Percentiles rank a stretch among this genome's conserved stretches.
phyloP scores from a whole-genome alignment of 495 filamentous ascomycete species.

The Aspergillus sclerotioniger region DNA sequence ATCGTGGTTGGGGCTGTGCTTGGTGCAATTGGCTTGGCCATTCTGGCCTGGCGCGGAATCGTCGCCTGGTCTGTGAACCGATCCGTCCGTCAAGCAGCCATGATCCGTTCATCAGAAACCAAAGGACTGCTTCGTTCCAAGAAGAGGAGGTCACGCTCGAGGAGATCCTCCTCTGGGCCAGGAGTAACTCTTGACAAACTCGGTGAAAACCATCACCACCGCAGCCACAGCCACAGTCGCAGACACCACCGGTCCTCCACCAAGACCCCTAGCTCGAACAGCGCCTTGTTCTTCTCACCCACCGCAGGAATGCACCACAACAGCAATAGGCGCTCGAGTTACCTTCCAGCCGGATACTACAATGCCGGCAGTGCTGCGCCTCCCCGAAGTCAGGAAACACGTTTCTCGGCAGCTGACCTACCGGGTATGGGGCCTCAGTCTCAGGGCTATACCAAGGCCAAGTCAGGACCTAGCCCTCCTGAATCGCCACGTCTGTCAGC shows the following conservation, averaged over 20 bases:
- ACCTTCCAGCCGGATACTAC: constrained; percentile 92
- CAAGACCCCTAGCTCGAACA: constrained; percentile 49
- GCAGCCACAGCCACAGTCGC: constrained; percentile 41
- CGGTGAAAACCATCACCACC: constrained; percentile 19
- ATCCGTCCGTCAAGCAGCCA: constrained; percentile 74
- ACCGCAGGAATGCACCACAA: constrained; percentile 61
- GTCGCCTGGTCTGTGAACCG: constrained; percentile 92
- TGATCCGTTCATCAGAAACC: constrained; percentile 66
- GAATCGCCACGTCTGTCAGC: constrained; percentile 58
- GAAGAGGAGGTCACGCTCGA: constrained; percentile 35
- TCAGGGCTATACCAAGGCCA: constrained; percentile 38
- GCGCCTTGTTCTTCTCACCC: constrained; percentile 88
- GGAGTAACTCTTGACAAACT: constrained; percentile 56
- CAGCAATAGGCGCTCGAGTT: constrained; percentile 61
- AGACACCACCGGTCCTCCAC: constrained; percentile 27
- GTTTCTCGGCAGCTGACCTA: constrained; percentile 14
- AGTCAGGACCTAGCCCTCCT: constrained; percentile 58
- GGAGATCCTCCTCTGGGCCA: constrained; percentile 11
- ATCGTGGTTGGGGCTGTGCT: constrained; percentile 88
- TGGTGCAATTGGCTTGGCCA: constrained; percentile 72
- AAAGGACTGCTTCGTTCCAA: constrained; percentile 62
- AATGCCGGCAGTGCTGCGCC: constrained; percentile 61
- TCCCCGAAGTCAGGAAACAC: constrained; percentile 29
- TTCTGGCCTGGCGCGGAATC: constrained; percentile 84
- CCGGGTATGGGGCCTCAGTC: constrained; percentile 26